A percentile compares a stretch with the other conserved stretches of the same genome.
phyloP scores from a whole-genome alignment of 148 eudicot species.

The Bassia scoparia region DNA sequence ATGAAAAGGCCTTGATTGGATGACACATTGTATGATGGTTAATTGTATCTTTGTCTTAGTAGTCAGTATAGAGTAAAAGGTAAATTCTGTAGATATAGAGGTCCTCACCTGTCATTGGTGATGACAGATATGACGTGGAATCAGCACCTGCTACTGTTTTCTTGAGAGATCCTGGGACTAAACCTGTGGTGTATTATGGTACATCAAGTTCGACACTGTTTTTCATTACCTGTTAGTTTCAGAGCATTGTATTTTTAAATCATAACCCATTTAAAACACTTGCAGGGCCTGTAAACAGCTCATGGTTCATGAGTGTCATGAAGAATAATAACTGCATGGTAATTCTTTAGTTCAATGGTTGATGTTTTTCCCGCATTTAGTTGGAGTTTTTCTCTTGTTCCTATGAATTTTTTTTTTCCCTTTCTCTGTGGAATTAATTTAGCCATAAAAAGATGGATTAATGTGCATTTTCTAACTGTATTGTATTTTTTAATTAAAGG shows the following conservation, averaged over 20 bases:
- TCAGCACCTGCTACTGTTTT: constrained; percentile 86
- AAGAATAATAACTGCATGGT: constrained; percentile 89
- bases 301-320: constrained; percentile 63
- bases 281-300: constrained; percentile 69
- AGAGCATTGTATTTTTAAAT: neutral
- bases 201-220: constrained; percentile 17
- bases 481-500: too few species aligned
- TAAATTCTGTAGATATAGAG: neutral
- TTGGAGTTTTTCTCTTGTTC: neutral
- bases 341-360: constrained; percentile 23
- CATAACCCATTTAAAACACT: constrained; percentile 12
- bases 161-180: constrained; percentile 77
- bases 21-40: neutral
- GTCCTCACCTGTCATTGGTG: constrained; percentile 22
- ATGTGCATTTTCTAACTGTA: too few species aligned
- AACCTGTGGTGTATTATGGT: constrained; percentile 79
- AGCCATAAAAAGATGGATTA: too few species aligned
- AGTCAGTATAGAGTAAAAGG: constrained; percentile 2
- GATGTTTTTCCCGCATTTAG: neutral
- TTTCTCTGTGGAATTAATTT: too few species aligned
- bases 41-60: neutral
- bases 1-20: neutral
- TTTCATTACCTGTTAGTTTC: neutral
- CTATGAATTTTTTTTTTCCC: neutral
- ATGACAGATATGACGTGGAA: constrained; percentile 65